These are phyloP conservation scores for Mycena capillaripes DNA, from an alignment of 768 basidiomycete genomes.

Conservation along the genomic window DNA sequence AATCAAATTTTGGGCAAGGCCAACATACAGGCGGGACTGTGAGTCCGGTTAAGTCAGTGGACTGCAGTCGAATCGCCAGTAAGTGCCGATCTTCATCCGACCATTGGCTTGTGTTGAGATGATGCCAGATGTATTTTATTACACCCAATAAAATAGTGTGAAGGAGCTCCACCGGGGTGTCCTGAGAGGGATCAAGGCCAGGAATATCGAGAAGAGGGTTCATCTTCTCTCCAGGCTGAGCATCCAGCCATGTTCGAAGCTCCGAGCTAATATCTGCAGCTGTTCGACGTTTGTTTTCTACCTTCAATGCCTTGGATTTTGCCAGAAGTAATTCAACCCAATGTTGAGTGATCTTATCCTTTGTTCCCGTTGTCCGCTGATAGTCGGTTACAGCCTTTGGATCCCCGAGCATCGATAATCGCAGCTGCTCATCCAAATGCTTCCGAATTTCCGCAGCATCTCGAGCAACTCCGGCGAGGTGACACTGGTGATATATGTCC, in stretches of 20 bases:
- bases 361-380: background rate
- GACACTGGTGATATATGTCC: constrained; percentile 26
- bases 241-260: background rate
- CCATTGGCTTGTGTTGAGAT: constrained; percentile 39
- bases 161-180: background rate
- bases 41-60: constrained; percentile 35
- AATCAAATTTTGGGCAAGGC: too few species aligned
- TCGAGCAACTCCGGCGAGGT: constrained; percentile 2
- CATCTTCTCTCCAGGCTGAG: background rate
- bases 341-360: constrained; percentile 25
- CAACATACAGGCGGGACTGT: too few species aligned
- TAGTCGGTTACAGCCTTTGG: background rate
- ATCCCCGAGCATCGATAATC: background rate
- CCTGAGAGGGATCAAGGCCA: background rate
- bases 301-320: background rate
- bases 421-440: background rate
- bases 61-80: constrained; percentile 47
- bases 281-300: background rate
- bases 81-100: constrained; percentile 33
- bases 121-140: constrained; percentile 43
- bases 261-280: constrained; percentile 35
- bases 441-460: constrained; percentile 2
- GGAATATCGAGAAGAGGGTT: background rate
- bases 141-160: constrained; percentile 34
- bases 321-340: constrained; percentile 7